Percentiles rank a stretch among this genome's conserved stretches.
These are phyloP conservation scores for Paraconiothyrium brasiliense DNA, from an alignment of 2,329 filamentous ascomycete genomes.

Conservation along the genomic window DNA sequence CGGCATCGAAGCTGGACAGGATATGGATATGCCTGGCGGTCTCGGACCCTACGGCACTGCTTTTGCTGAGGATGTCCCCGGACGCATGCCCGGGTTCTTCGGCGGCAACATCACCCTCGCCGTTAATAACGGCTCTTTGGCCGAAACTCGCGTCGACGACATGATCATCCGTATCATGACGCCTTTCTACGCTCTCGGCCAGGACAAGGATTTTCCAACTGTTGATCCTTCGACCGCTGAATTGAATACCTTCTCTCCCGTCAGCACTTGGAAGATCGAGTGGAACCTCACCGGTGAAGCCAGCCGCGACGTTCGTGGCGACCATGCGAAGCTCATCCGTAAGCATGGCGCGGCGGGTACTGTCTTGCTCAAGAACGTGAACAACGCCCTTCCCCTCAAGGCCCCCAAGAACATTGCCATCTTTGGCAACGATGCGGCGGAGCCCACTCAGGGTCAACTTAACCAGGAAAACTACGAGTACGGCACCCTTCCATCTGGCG, in stretches of 20 bases:
- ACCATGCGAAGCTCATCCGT: conserved; percentile 54
- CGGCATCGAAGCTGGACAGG: conserved; percentile 58
- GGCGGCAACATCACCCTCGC: conserved; percentile 49
- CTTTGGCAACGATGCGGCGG: conserved; percentile 60
- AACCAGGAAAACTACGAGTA: conserved; percentile 48
- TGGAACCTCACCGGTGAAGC: conserved; percentile 46
- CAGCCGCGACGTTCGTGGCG: conserved; percentile 50
- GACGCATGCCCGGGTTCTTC: conserved; percentile 41
- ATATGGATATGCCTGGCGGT: conserved; percentile 57
- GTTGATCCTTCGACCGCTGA: conserved; percentile 45
- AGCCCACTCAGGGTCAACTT: conserved; percentile 46
- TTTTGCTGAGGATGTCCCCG: conserved; percentile 28
- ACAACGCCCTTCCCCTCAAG: conserved; percentile 62
- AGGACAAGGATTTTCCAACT: conserved; percentile 53
- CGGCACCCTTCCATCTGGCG: conserved; percentile 56
- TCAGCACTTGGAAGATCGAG: conserved; percentile 46
- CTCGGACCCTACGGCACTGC: conserved; percentile 40
- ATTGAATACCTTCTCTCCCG: conserved; percentile 51
- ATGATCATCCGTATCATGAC: conserved; percentile 59
- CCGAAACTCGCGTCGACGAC: conserved; percentile 53
- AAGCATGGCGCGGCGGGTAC: conserved; percentile 53
- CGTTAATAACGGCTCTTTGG: conserved; percentile 53
- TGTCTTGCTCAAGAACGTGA: conserved; percentile 60
- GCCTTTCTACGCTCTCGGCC: conserved; percentile 55
- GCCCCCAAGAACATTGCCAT: conserved; percentile 59